phyloP scores from a whole-genome alignment of 768 basidiomycete species.

The Russula olivacea region DNA sequence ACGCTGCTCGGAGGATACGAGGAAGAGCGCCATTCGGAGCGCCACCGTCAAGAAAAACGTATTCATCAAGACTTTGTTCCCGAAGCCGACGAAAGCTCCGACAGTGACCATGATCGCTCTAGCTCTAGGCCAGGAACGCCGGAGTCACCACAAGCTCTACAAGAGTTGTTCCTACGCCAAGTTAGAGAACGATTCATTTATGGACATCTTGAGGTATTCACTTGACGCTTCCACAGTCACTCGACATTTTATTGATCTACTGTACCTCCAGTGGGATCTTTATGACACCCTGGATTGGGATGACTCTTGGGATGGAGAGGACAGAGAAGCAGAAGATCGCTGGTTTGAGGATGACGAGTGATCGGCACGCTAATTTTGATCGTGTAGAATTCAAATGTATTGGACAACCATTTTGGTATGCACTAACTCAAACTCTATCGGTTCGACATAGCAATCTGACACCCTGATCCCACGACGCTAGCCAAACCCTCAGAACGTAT shows the following conservation, averaged over 20 bases:
- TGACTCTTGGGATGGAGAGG: slow-evolving; percentile 57
- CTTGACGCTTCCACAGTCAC: not conserved
- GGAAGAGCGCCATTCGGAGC: slow-evolving; percentile 69
- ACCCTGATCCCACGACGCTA: not conserved
- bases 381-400: not conserved
- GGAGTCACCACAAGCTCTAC: slow-evolving; percentile 39
- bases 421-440: not conserved
- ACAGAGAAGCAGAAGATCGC: slow-evolving; percentile 56
- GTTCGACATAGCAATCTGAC: slow-evolving; percentile 9
- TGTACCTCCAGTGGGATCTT: slow-evolving; percentile 47
- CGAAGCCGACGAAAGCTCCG: slow-evolving; percentile 57
- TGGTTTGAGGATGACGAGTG: slow-evolving; percentile 70
- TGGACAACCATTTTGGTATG: not conserved
- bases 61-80: slow-evolving; percentile 48
- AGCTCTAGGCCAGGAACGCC: slow-evolving; percentile 36
- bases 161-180: slow-evolving; percentile 46
- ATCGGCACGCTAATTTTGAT: not conserved
- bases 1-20: slow-evolving; percentile 63
- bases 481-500: slow-evolving; percentile 1
- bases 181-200: slow-evolving; percentile 72
- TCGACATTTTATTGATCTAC: not conserved
- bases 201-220: slow-evolving; percentile 62
- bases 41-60: slow-evolving; percentile 44
- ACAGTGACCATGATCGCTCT: slow-evolving; percentile 39
- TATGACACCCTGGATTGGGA: slow-evolving; percentile 74